Evolutionary conservation across 805 yeast genomes (phyloP).

Genomic region (Wickerhamiella australiensis): DNA sequence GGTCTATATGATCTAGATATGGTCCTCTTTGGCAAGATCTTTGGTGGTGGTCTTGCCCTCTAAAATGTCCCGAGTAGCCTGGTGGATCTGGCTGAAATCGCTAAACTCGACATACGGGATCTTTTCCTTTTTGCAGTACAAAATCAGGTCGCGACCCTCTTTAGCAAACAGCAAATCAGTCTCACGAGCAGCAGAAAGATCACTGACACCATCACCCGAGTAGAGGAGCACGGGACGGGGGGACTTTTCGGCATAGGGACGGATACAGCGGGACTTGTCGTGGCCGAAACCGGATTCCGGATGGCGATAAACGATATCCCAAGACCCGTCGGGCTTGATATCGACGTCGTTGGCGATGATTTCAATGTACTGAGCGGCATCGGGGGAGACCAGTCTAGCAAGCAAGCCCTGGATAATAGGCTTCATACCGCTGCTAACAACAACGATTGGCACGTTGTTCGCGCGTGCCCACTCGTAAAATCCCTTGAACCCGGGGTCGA

Average conservation of each 20-base stretch:
- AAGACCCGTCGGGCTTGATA: slow-evolving; percentile 42
- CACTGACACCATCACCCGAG: slow-evolving; percentile 97
- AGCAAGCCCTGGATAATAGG: slow-evolving; percentile 78
- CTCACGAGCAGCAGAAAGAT: slow-evolving; percentile 87
- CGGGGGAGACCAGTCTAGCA: slow-evolving; percentile 60
- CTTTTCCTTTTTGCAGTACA: slow-evolving; percentile 64
- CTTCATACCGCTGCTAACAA: slow-evolving; percentile 87
- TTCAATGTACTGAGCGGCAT: slow-evolving; percentile 57
- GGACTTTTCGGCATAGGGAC: slow-evolving; percentile 31
- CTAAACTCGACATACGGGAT: slow-evolving; percentile 80
- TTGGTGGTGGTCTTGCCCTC: slow-evolving; percentile 29
- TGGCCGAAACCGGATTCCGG: slow-evolving; percentile 77
- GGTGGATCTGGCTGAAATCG: slow-evolving; percentile 60
- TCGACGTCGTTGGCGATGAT: slow-evolving; percentile 72
- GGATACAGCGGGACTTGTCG: slow-evolving; percentile 78
- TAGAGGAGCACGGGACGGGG: slow-evolving; percentile 63
- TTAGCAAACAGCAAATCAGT: slow-evolving; percentile 90
- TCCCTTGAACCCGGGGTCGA: slow-evolving; percentile 83
- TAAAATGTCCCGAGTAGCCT: slow-evolving; percentile 44
- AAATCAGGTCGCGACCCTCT: slow-evolving; percentile 78
- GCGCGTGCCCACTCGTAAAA: slow-evolving; percentile 70
- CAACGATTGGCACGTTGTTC: slow-evolving; percentile 67
- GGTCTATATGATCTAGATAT: background rate
- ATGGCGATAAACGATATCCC: slow-evolving; percentile 82
- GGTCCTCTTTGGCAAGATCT: slow-evolving; percentile 10